phyloP scores from a whole-genome alignment of 805 yeast genomes.

The Monosporozyma solicola region DNA sequence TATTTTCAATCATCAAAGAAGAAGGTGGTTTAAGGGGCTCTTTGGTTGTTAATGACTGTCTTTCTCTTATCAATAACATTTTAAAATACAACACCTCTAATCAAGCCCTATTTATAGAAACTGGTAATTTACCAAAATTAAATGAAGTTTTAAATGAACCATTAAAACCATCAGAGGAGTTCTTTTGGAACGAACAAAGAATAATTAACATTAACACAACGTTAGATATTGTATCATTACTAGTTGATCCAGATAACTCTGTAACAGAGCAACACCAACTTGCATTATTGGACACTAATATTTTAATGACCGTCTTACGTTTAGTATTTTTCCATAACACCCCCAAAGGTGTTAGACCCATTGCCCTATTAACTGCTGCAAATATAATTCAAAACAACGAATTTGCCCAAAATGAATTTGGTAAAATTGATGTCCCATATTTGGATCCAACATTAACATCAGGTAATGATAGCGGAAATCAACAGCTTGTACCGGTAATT shows the following conservation, averaged over 20 bases:
- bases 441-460: conserved; percentile 56
- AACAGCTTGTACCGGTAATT: conserved; percentile 53
- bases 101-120: conserved; percentile 80
- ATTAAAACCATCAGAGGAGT: conserved; percentile 34
- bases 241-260: conserved; percentile 67
- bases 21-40: conserved; percentile 91
- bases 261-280: conserved; percentile 53
- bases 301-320: conserved; percentile 56
- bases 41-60: conserved; percentile 82
- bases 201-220: conserved; percentile 55
- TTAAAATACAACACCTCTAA: conserved; percentile 79
- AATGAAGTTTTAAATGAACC: conserved; percentile 58
- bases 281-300: conserved; percentile 48
- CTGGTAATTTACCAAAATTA: conserved; percentile 64
- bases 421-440: conserved; percentile 85
- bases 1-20: conserved; percentile 69
- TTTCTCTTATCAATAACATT: conserved; percentile 63
- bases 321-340: conserved; percentile 61
- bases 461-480: conserved; percentile 3
- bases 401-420: conserved; percentile 59
- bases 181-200: conserved; percentile 74
- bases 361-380: conserved; percentile 66
- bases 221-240: conserved; percentile 62
- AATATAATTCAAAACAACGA: conserved; percentile 63
- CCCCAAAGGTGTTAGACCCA: conserved; percentile 56